phyloP scores from a whole-genome alignment of 345 rosid species.

The Bretschneidera sinensis region DNA sequence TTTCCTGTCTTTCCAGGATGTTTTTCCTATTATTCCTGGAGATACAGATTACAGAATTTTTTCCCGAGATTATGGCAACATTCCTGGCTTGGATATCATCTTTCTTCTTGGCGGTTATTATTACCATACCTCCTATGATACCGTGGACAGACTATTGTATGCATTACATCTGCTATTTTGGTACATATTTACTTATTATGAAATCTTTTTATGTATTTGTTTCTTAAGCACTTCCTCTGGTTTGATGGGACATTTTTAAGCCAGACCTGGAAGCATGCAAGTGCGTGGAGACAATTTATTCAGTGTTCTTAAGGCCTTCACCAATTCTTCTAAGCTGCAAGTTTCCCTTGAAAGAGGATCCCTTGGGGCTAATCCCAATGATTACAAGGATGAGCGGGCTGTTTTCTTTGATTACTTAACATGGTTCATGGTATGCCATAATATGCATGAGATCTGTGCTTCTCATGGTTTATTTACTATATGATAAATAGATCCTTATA shows the following conservation, averaged over 20 bases:
- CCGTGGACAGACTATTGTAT: conserved; percentile 94
- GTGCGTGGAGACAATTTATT: conserved; percentile 94
- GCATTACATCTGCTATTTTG: conserved; percentile 60
- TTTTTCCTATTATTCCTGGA: conserved; percentile 88
- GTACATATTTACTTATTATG: conserved; percentile 37
- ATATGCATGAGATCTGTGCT: conserved; percentile 7
- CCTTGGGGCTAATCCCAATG: conserved; percentile 29
- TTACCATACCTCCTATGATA: conserved; percentile 93
- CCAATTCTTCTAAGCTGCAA: conserved; percentile 70
- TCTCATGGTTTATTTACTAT: conserved; percentile 2
- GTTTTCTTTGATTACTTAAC: conserved; percentile 94
- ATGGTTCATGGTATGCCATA: conserved; percentile 55
- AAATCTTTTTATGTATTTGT: conserved; percentile 13
- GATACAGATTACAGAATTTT: conserved; percentile 96
- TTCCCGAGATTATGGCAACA: conserved; percentile 79
- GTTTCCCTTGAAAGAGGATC: conserved; percentile 52
- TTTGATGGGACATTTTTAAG: conserved; percentile 23
- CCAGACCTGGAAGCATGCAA: conserved; percentile 98
- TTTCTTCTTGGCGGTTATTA: conserved; percentile 95
- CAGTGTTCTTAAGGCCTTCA: conserved; percentile 66
- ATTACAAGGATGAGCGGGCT: conserved; percentile 53
- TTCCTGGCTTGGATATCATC: conserved; percentile 96
- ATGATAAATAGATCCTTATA: not conserved
- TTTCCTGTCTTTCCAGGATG: conserved; percentile 63
- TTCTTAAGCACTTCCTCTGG: conserved; percentile 30